Conservation (phyloP, 2,329 filamentous ascomycete species). For the Nigrospora osmanthi region DNA sequence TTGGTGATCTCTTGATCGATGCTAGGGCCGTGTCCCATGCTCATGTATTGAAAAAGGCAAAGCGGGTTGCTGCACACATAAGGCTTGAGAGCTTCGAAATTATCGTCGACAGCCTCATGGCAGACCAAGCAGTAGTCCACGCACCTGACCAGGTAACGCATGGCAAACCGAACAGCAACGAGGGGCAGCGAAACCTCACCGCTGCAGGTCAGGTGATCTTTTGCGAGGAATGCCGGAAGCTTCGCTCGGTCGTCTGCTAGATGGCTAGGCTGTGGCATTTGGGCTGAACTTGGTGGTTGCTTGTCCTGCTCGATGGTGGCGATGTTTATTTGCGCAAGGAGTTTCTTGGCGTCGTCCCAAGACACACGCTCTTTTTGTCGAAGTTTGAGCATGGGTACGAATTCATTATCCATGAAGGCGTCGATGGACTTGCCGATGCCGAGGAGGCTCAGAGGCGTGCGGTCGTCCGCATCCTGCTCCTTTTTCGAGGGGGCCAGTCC, state of each 20-base stretch:
- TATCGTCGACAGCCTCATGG: conserved; percentile 56
- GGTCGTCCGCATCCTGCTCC: not conserved
- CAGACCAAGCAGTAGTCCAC: conserved; percentile 85
- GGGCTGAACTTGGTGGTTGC: too few species aligned
- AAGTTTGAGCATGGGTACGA: conserved; percentile 54
- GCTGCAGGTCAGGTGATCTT: conserved; percentile 21
- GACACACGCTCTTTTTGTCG: conserved; percentile 42
- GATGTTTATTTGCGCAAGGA: conserved; percentile 3
- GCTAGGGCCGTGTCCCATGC: conserved; percentile 75
- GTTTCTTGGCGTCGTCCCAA: conserved; percentile 61
- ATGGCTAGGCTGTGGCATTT: too few species aligned
- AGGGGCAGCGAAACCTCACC: conserved; percentile 42
- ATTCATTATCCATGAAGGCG: conserved; percentile 56
- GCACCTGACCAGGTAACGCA: conserved; percentile 72
- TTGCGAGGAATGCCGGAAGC: conserved; percentile 14
- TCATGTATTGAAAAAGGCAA: conserved; percentile 84
- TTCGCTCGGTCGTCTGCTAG: conserved; percentile 5
- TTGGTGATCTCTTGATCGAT: conserved; percentile 77
- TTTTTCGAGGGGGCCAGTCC: conserved; percentile 7
- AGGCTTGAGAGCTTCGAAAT: conserved; percentile 65
- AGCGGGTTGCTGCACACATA: conserved; percentile 70
- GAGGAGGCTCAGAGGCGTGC: conserved; percentile 38
- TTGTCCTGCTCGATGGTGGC: not conserved
- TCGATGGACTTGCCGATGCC: conserved; percentile 70
- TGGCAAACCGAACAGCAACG: conserved; percentile 63